Base-by-base conservation (phyloP, 768 basidiomycete genomes). In the Lepiota subincarnata region DNA sequence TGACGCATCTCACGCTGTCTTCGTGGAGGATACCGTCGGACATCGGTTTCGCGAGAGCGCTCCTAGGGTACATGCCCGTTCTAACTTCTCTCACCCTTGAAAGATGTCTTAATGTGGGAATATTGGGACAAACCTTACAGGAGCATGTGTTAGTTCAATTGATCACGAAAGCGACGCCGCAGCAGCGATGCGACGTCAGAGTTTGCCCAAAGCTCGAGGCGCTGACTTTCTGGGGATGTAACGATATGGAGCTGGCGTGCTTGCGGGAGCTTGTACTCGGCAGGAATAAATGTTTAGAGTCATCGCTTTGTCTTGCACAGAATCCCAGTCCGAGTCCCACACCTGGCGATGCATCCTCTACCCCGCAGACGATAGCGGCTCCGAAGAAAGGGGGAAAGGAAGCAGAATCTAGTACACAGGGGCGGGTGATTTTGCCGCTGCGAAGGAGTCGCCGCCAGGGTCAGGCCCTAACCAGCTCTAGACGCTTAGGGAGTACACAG, bases 11-110 rank as follows among this genome's bases (percentile, higher is more conserved):
- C 53, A 75, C 77, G 14, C 59, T 84, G 42, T 73, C 77, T 37
- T 69, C 72, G 46, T 78, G 78, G 62, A 66, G 68, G 43, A 68
- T 83, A 55, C 64, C 68, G 8, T 46, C 63, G 4, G 74, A 73
- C 41, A 62, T 71, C 18, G 70, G 69, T 55, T 68, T 62, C 47
- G 60, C 65, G 16, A 67, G 69, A 22, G 64, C 74, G 36, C 69
- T 81, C 65, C 68, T 83, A 12, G 73, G 76, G 6, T 82, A 82
- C 65, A 73, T 78, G 66, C 80, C 79, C 12, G 66, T 70, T 56
- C 74, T 82, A 45, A 64, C 67, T 24, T 74, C 74, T 7, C 65
- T 83, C 26, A 71, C 76, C 11, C 61, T 83, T 37, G 77, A 79
- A 53, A 64, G 62, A 10, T 82, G 80, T 63, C 62, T 64, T 1